phyloP scores from a whole-genome alignment of 2,329 filamentous ascomycete genomes.

The Parascedosporium putredinis region DNA sequence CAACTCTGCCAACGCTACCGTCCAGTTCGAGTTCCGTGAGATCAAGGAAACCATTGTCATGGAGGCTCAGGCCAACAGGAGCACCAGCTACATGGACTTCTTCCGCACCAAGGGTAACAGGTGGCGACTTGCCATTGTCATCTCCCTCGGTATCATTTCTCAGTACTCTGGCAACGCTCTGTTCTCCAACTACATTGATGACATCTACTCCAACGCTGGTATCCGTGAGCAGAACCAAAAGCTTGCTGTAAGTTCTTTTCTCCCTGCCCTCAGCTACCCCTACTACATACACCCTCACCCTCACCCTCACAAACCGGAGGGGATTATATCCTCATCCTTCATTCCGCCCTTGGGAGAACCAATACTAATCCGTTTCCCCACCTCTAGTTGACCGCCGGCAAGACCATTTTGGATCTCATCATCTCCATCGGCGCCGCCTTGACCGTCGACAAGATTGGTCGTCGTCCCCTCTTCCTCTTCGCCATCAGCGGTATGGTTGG shows the following conservation, averaged over 20 bases:
- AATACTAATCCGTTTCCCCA: not conserved
- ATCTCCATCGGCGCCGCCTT: constrained; percentile 44
- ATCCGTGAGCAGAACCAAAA: constrained; percentile 47
- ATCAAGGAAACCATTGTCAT: constrained; percentile 53
- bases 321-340: too few relatives aligned
- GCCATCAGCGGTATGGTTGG: constrained; percentile 38
- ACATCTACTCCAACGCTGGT: constrained; percentile 50
- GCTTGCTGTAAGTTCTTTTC: constrained; percentile 30
- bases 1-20: constrained; percentile 44
- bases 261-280: too few relatives aligned
- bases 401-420: constrained; percentile 48
- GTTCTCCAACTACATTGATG: constrained; percentile 56
- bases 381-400: constrained; percentile 35
- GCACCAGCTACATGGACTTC: constrained; percentile 49
- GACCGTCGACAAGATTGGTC: constrained; percentile 38
- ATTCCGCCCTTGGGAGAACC: too few relatives aligned
- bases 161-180: constrained; percentile 60
- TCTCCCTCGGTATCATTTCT: constrained; percentile 55
- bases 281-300: too few relatives aligned
- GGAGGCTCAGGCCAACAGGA: constrained; percentile 38
- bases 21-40: constrained; percentile 56
- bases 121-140: constrained; percentile 49
- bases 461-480: constrained; percentile 42
- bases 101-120: constrained; percentile 53
- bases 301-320: too few relatives aligned